Conservation (phyloP, 495 filamentous ascomycete genomes). For the Daldinia concentrica region DNA sequence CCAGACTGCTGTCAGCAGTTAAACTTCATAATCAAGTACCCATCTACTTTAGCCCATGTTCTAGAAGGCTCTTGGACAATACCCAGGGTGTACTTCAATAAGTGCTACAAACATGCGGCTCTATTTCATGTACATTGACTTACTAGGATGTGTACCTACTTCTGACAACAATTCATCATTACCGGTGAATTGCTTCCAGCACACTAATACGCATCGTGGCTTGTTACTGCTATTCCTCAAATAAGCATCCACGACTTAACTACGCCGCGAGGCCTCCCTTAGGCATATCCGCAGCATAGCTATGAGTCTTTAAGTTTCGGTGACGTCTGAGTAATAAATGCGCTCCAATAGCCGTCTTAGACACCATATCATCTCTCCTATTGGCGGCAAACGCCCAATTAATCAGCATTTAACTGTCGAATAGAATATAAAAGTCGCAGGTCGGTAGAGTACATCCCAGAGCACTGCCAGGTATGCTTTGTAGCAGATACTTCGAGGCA, state of each 20-base stretch:
- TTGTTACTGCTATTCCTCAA: too few species aligned
- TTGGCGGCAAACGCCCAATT: not conserved
- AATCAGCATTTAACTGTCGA: not conserved
- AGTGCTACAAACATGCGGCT: not conserved
- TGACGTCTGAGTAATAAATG: not conserved
- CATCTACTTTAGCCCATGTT: not conserved
- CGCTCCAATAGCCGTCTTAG: not conserved
- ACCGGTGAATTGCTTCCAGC: too few species aligned
- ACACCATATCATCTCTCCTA: not conserved
- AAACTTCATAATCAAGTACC: not conserved
- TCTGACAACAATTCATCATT: too few species aligned
- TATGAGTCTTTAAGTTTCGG: not conserved
- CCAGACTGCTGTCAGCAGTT: not conserved
- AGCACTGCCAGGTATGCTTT: not conserved
- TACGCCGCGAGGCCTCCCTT: not conserved
- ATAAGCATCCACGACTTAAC: too few species aligned
- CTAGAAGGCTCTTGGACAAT: too few species aligned
- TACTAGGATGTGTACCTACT: not conserved
- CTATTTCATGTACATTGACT: not conserved
- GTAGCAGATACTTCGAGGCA: not conserved
- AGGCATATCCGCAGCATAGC: not conserved
- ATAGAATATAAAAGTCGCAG: not conserved
- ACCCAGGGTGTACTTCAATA: not conserved
- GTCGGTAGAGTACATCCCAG: not conserved
- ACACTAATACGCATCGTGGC: not conserved